phyloP scores from a whole-genome alignment of 345 rosid species.

The Linum usitatissimum region DNA sequence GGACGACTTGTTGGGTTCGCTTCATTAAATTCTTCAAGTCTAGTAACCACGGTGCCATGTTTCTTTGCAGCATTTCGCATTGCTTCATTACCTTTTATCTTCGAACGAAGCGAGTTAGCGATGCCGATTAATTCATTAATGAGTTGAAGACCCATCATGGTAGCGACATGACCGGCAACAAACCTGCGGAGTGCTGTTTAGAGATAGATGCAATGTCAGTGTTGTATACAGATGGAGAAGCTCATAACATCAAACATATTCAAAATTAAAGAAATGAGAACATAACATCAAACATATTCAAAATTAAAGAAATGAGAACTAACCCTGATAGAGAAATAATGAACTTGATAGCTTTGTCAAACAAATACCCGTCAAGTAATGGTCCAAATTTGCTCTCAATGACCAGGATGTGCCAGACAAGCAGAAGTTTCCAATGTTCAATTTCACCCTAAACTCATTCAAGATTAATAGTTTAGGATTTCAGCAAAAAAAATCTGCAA shows the following conservation, averaged over 20 bases:
- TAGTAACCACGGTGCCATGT: constrained; percentile 72
- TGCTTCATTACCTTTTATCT: constrained; percentile 92
- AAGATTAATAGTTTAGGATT: constrained; percentile 8
- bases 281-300: constrained; percentile 5
- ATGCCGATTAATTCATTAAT: constrained; percentile 77
- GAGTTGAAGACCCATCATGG: constrained; percentile 91
- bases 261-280: constrained; percentile 13
- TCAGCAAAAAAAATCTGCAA: background rate
- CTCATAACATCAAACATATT: too few species aligned
- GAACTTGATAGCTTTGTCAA: constrained; percentile 93
- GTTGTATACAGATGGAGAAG: too few species aligned
- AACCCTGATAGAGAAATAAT: constrained; percentile 93
- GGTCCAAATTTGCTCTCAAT: constrained; percentile 90
- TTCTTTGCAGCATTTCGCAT: constrained; percentile 82
- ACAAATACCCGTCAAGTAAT: constrained; percentile 69
- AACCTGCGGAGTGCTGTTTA: constrained; percentile 91
- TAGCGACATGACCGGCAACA: constrained; percentile 84
- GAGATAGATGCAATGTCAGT: constrained; percentile 19
- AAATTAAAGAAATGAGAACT: constrained; percentile 16
- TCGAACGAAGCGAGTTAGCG: constrained; percentile 71
- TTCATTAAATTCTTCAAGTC: constrained; percentile 71
- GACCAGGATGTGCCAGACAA: constrained; percentile 69
- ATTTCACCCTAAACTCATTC: constrained; percentile 64
- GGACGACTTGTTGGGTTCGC: constrained; percentile 69
- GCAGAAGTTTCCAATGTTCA: constrained; percentile 68